Conservation (phyloP, 805 yeast species). For the Pichia heedii region DNA sequence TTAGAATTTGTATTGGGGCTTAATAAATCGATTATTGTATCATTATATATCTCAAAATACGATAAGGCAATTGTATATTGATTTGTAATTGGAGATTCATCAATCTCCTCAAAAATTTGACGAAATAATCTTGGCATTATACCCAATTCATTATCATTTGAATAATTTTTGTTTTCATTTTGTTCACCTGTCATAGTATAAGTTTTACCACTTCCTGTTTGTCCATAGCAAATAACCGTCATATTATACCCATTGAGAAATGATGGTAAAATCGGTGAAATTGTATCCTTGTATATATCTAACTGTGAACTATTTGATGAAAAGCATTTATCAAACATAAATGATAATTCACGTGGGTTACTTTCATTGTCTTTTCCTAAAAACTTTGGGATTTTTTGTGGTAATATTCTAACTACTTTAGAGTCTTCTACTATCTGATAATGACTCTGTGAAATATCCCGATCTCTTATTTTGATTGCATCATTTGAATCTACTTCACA, state of each 20-base stretch:
- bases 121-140: conserved; percentile 66
- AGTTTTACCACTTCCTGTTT: conserved; percentile 80
- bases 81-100: conserved; percentile 2
- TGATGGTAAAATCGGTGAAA: conserved; percentile 57
- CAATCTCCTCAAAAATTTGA: conserved; percentile 48
- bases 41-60: conserved; percentile 77
- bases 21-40: conserved; percentile 62
- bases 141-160: conserved; percentile 32
- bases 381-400: neutral
- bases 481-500: no score
- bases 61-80: conserved; percentile 44
- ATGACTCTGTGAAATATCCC: neutral
- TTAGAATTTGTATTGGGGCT: conserved; percentile 26
- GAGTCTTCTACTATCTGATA: neutral
- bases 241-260: conserved; percentile 52
- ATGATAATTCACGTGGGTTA: conserved; percentile 16
- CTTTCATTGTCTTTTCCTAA: neutral
- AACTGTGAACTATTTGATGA: conserved; percentile 40
- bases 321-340: conserved; percentile 62
- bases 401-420: neutral
- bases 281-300: conserved; percentile 50
- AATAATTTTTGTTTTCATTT: conserved; percentile 26
- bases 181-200: conserved; percentile 67
- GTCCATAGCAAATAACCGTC: conserved; percentile 53
- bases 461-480: neutral